phyloP scores from a whole-genome alignment of 192 early-diverging fungal genomes.

The Backusella luteola region DNA sequence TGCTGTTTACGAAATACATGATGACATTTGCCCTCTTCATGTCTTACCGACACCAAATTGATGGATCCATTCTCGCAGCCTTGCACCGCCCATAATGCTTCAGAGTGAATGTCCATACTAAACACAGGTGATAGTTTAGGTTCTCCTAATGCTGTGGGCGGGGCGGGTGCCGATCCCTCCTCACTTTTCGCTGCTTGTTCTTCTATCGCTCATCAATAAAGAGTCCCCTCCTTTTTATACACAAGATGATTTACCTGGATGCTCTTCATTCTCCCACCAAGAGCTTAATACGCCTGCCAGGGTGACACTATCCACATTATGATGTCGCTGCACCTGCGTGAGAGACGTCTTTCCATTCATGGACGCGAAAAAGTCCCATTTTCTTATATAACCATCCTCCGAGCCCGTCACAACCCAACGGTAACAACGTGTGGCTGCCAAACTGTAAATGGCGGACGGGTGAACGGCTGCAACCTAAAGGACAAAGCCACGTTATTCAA shows the following conservation, averaged over 20 bases:
- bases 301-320: slow-evolving; percentile 81
- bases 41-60: slow-evolving; percentile 83
- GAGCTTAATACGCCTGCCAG: slow-evolving; percentile 75
- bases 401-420: slow-evolving; percentile 83
- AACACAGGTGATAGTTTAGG: slow-evolving; percentile 87
- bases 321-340: slow-evolving; percentile 84
- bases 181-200: slow-evolving; percentile 19
- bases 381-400: slow-evolving; percentile 94
- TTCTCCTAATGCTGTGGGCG: slow-evolving; percentile 22
- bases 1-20: slow-evolving; percentile 80
- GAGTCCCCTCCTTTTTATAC: background rate
- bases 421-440: slow-evolving; percentile 67
- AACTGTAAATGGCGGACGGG: slow-evolving; percentile 64
- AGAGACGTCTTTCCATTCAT: slow-evolving; percentile 78
- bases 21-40: slow-evolving; percentile 92
- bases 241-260: slow-evolving; percentile 33
- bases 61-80: slow-evolving; percentile 84
- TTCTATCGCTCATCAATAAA: background rate
- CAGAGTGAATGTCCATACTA: slow-evolving; percentile 90
- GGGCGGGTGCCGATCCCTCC: background rate
- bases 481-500: background rate
- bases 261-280: slow-evolving; percentile 87
- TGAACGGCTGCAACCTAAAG: slow-evolving; percentile 60
- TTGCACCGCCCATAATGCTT: slow-evolving; percentile 81
- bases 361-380: slow-evolving; percentile 89